phyloP scores from a whole-genome alignment of 1,284 basidiomycete species.

The Microstroma glucosiphilum region DNA sequence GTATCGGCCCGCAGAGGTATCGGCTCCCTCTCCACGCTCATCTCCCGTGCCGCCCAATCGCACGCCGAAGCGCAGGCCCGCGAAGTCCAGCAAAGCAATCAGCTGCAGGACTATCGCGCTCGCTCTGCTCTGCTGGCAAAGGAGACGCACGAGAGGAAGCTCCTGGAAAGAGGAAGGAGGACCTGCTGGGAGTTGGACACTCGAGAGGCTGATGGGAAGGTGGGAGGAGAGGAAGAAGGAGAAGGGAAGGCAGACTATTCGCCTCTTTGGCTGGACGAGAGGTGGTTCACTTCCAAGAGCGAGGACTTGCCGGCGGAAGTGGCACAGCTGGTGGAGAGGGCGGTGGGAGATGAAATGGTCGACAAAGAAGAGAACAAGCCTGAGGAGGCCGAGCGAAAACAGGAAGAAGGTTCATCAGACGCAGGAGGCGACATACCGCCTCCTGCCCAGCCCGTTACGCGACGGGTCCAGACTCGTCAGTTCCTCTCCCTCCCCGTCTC shows the following conservation, averaged over 20 bases:
- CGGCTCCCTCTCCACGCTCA: background rate
- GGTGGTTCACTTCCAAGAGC: background rate
- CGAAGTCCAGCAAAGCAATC: background rate
- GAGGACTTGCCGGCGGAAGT: constrained; percentile 9
- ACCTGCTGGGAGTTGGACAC: constrained; percentile 17
- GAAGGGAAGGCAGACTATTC: constrained; percentile 5
- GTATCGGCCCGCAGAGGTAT: background rate
- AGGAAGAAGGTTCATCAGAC: background rate
- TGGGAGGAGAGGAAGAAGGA: background rate
- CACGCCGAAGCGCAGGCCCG: constrained; percentile 1
- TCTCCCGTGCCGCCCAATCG: background rate
- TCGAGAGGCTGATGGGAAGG: constrained; percentile 3
- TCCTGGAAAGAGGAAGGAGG: constrained; percentile 10
- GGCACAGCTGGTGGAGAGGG: constrained; percentile 9
- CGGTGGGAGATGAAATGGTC: constrained; percentile 3
- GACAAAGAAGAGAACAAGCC: background rate
- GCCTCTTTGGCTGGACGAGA: constrained; percentile 17
- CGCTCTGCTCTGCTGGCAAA: constrained; percentile 4
- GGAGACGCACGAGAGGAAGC: constrained; percentile 4
- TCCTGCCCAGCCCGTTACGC: background rate
- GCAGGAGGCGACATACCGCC: background rate
- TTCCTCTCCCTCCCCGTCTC: constrained; percentile 12
- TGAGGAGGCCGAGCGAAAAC: background rate
- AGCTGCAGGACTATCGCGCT: constrained; percentile 11
- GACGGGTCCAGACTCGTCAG: background rate